Evolutionary conservation across 495 filamentous ascomycete genomes (phyloP).

Genomic region (Annulohypoxylon moriforme): DNA sequence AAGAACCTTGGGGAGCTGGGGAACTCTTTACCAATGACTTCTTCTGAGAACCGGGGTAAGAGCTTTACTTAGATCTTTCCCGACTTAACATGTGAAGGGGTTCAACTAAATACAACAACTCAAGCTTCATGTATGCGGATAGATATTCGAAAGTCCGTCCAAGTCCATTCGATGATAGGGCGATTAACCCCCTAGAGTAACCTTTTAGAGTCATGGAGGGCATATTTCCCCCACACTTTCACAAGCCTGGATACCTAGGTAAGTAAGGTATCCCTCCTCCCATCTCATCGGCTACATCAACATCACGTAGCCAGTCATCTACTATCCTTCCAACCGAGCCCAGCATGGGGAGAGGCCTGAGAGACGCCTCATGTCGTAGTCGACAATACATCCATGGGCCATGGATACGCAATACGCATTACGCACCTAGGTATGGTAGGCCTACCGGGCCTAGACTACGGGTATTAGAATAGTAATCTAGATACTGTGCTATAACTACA

Average conservation of each 20-base stretch:
- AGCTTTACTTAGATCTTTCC: constrained; percentile 32
- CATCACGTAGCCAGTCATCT: constrained; percentile 47
- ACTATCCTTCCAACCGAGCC: constrained; percentile 48
- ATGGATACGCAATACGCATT: no score
- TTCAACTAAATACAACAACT: constrained; percentile 15
- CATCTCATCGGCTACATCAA: constrained; percentile 44
- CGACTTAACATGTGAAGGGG: constrained; percentile 37
- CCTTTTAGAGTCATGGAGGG: constrained; percentile 6
- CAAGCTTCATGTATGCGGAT: constrained; percentile 13
- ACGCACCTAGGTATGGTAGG: constrained; percentile 16
- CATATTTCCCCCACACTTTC: constrained; percentile 50
- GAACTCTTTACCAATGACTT: constrained; percentile 28
- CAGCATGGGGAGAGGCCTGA: constrained; percentile 16
- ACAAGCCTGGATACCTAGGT: constrained; percentile 47
- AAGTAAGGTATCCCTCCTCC: constrained; percentile 20
- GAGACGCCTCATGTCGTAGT: constrained; percentile 39
- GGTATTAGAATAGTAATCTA: constrained; percentile 14
- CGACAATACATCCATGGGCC: not conserved
- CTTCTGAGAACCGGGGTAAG: constrained; percentile 24
- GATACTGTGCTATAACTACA: constrained; percentile 26
- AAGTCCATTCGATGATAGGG: not conserved
- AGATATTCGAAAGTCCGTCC: not conserved
- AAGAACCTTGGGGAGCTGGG: constrained; percentile 43
- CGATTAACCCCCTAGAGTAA: not conserved
- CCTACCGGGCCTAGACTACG: not conserved